Evolutionary conservation across 495 filamentous ascomycete genomes (phyloP).

Genomic region (Trichoderma asperelloides): DNA sequence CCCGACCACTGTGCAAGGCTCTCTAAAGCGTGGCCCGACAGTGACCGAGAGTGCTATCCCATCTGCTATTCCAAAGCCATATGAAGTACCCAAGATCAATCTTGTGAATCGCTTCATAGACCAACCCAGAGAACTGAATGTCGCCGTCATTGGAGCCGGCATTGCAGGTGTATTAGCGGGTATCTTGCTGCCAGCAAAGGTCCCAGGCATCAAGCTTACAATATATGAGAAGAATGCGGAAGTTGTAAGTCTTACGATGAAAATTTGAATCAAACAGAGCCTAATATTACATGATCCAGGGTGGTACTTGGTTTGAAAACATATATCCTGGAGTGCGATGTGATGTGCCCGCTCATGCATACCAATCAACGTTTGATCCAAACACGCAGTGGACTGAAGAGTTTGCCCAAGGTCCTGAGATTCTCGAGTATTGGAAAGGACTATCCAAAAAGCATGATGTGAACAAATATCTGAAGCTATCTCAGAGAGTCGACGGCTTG

Average conservation of each 20-base stretch:
- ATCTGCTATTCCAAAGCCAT: not conserved
- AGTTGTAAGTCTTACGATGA: conserved; percentile 27
- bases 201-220: conserved; percentile 47
- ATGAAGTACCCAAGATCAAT: conserved; percentile 10
- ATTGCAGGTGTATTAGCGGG: conserved; percentile 54
- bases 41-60: not conserved
- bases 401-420: conserved; percentile 56
- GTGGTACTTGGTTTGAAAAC: conserved; percentile 68
- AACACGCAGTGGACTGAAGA: conserved; percentile 59
- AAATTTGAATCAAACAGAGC: conserved; percentile 10
- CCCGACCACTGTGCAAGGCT: conserved; percentile 7
- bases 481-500: conserved; percentile 42
- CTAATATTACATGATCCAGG: conserved; percentile 18
- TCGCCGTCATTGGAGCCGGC: conserved; percentile 59
- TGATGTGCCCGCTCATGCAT: conserved; percentile 65
- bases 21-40: conserved; percentile 17
- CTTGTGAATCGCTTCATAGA: conserved; percentile 47
- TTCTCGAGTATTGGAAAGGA: conserved; percentile 54
- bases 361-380: conserved; percentile 56
- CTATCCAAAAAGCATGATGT: conserved; percentile 54
- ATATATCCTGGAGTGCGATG: conserved; percentile 60
- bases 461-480: conserved; percentile 43
- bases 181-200: conserved; percentile 48
- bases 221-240: conserved; percentile 70
- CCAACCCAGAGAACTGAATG: conserved; percentile 43